Conservation (phyloP, 1,284 basidiomycete species). For the Crepidotus sp. region DNA sequence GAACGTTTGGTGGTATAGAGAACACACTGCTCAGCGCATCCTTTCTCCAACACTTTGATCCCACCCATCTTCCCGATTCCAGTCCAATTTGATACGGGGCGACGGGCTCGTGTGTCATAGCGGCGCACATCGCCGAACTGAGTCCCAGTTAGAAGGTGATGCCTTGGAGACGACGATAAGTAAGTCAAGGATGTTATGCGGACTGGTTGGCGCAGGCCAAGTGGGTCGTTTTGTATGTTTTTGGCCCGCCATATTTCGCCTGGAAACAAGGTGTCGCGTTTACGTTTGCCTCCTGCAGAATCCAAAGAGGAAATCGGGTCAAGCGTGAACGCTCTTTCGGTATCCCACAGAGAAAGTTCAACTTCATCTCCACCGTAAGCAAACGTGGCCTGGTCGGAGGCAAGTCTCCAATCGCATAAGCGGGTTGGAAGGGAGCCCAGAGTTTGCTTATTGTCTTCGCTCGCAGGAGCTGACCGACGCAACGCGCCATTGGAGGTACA, state of each 20-base stretch:
- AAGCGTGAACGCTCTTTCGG: conserved; percentile 53
- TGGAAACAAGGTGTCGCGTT: conserved; percentile 53
- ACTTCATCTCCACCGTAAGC: conserved; percentile 85
- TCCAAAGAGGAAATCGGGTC: conserved; percentile 13
- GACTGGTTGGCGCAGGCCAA: conserved; percentile 75
- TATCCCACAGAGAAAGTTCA: conserved; percentile 77
- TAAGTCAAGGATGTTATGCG: conserved; percentile 65
- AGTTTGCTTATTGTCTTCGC: conserved; percentile 23
- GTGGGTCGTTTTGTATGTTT: conserved; percentile 72
- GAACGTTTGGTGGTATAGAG: not conserved
- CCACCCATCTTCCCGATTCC: conserved; percentile 58
- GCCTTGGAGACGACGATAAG: conserved; percentile 34
- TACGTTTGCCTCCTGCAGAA: conserved; percentile 50
- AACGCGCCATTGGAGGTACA: conserved; percentile 70
- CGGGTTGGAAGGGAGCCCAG: conserved; percentile 50
- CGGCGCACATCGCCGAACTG: conserved; percentile 67
- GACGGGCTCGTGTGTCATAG: conserved; percentile 72
- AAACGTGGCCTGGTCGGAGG: conserved; percentile 47
- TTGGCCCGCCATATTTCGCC: conserved; percentile 76
- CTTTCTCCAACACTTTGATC: conserved; percentile 52
- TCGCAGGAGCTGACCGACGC: conserved; percentile 34
- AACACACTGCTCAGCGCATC: conserved; percentile 61
- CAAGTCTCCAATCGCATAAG: conserved; percentile 57
- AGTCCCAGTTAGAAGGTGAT: conserved; percentile 65
- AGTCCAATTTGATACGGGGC: conserved; percentile 64